Evolutionary conservation across 495 filamentous ascomycete species (phyloP), one percentile per base, ranked within the genome.

Genomic region (Penicillium odoratum): DNA sequence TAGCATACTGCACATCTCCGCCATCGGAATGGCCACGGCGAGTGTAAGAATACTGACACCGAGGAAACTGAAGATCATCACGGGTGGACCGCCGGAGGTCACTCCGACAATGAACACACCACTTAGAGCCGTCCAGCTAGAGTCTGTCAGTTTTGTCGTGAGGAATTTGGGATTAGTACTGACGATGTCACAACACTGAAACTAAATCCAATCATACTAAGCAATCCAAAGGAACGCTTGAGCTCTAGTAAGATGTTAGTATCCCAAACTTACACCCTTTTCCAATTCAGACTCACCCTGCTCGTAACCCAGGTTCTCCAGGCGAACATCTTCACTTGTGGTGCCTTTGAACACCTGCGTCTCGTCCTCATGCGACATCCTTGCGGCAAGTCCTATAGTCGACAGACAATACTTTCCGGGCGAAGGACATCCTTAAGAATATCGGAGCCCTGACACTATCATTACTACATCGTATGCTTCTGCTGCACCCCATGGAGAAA

Each of bases 161-260:
- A 51, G 25, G 2, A 4, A 33, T 6, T n/a, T 18, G 7, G 44
- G 13, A 9, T 5, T 21, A 28, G 10, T 38, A 34, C 68, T 53
- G 52, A 79, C 78, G 73, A 75, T 46, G 81, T 82, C n/a, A 85
- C 81, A 46, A 85, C 79, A 51, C 75, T 80, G 66, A 85, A 85
- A 51, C 74, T 78, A 66, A 85, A 84, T 4, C 81, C 82, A 48
- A 85, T 73, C 81, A 85, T 85, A 48, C 79, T 80, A 34, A 85
- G 61, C 44, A 85, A 58, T n/a, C 82, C 74, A 53, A 83, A 85
- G 9, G 79, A 79, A 13, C 83, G 76, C 58, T 82, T 82, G 58
- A 85, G 73, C 67, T 85, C 83, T 82, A 38, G 13, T 7, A 47
- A 5, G 13, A 47, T 31, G 38, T 69, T 9, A 63, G 55, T 42